Evolutionary conservation across 2,329 filamentous ascomycete genomes (phyloP).

Genomic region (Pseudogymnoascus sp.): DNA sequence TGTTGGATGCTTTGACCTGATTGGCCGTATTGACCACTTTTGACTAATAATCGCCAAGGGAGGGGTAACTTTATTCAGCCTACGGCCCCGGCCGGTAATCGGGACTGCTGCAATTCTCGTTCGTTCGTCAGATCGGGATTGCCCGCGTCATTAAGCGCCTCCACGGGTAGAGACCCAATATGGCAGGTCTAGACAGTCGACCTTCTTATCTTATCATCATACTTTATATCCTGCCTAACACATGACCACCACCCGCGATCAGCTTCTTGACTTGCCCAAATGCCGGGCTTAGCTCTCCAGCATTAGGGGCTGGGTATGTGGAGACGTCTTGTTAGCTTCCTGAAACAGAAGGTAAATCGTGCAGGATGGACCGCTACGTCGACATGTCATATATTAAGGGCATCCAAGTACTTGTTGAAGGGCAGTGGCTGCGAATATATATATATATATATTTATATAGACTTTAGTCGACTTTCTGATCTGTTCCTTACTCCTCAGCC

Average conservation of each 20-base stretch:
- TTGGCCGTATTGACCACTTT: no score
- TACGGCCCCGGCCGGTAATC: no score
- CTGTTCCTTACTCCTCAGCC: not conserved
- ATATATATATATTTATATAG: not conserved
- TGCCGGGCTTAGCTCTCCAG: conserved; percentile 5
- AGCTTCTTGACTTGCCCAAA: conserved; percentile 5
- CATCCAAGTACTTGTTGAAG: not conserved
- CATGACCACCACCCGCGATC: not conserved
- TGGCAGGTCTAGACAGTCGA: not conserved
- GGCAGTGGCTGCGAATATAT: not conserved
- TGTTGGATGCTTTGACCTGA: no score
- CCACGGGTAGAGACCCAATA: no score
- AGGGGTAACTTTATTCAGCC: no score
- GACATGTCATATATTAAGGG: not conserved
- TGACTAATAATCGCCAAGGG: no score
- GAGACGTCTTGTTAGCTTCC: not conserved
- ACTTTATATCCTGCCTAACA: not conserved
- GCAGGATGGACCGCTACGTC: not conserved
- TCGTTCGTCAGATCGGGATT: no score
- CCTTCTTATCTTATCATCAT: not conserved
- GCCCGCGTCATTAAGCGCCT: no score
- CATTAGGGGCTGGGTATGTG: not conserved
- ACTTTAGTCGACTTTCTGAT: not conserved
- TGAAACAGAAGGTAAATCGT: not conserved
- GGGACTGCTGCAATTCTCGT: no score